Evolutionary conservation across 2,329 filamentous ascomycete species (phyloP).

Genomic region (Emergomyces orientalis): DNA sequence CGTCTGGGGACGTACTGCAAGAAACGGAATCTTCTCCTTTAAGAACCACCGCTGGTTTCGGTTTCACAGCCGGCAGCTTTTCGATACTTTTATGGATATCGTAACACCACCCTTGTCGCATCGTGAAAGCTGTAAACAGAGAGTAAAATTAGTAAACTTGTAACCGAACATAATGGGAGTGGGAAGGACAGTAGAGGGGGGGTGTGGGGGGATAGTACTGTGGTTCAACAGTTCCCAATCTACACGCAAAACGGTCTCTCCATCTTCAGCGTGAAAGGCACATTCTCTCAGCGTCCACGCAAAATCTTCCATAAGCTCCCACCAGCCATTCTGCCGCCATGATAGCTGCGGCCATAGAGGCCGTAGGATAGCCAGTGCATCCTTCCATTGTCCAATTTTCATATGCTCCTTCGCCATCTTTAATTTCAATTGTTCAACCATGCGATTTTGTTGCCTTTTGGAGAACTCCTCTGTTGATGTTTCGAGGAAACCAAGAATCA

Average conservation of each 20-base stretch:
- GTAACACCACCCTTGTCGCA: conserved; percentile 31
- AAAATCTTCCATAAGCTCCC: conserved; percentile 45
- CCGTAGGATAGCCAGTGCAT: conserved; percentile 44
- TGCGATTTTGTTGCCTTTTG: conserved; percentile 44
- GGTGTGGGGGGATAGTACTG: conserved; percentile 21
- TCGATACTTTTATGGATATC: conserved; percentile 42
- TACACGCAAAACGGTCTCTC: conserved; percentile 42
- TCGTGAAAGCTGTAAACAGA: conserved; percentile 26
- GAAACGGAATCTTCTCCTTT: conserved; percentile 42
- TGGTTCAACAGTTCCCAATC: conserved; percentile 48
- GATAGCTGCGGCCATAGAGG: conserved; percentile 47
- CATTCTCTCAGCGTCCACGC: conserved; percentile 47
- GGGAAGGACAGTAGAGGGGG: neutral
- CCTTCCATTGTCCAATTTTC: conserved; percentile 39
- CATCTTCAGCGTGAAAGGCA: conserved; percentile 38
- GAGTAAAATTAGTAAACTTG: conserved; percentile 7
- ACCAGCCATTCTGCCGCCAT: conserved; percentile 56
- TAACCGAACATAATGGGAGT: neutral
- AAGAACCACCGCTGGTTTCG: conserved; percentile 40
- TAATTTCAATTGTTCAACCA: conserved; percentile 46
- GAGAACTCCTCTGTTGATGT: conserved; percentile 44
- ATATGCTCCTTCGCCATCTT: conserved; percentile 49
- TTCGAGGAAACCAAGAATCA: conserved; percentile 43
- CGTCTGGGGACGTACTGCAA: conserved; percentile 29
- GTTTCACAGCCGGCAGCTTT: conserved; percentile 26